A percentile compares a stretch with the other conserved stretches of the same genome.
Conservation (phyloP, 2,329 filamentous ascomycete species). For the Colletotrichum australisinense region DNA sequence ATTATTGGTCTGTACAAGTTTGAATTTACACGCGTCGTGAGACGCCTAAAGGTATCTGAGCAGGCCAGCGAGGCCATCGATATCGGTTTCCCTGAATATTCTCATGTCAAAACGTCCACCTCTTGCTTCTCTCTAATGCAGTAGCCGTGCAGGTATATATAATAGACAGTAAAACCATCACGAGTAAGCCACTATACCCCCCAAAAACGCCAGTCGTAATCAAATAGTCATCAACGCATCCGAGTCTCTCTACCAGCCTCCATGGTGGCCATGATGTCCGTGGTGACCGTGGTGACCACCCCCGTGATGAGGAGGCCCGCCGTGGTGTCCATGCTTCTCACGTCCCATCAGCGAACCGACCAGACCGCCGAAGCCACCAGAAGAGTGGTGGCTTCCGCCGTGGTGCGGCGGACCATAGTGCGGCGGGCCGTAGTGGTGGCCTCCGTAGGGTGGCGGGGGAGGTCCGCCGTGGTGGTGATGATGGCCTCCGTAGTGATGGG, state of each 20-base stretch:
- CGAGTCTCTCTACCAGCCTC: not conserved
- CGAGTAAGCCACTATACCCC: not conserved
- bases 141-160: slow-evolving; percentile 13
- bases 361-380: slow-evolving; percentile 39
- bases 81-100: not conserved
- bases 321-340: slow-evolving; percentile 29
- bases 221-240: not conserved
- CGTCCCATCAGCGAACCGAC: slow-evolving; percentile 35
- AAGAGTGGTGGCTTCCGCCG: slow-evolving; percentile 29
- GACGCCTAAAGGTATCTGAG: not conserved
- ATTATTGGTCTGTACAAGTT: not conserved
- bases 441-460: not conserved
- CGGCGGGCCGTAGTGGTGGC: slow-evolving; percentile 9
- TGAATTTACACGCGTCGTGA: not conserved
- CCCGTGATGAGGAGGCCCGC: not conserved
- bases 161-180: not conserved
- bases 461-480: slow-evolving; percentile 23
- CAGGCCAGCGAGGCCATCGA: not conserved
- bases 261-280: slow-evolving; percentile 8
- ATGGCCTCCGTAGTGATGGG: slow-evolving; percentile 1
- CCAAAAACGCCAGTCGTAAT: slow-evolving; percentile 2
- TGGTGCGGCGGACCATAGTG: slow-evolving; percentile 28
- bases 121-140: not conserved
- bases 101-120: not conserved
- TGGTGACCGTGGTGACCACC: slow-evolving; percentile 7